Base-by-base conservation (phyloP, 148 eudicot genomes). In the Rhododendron ovatum region DNA sequence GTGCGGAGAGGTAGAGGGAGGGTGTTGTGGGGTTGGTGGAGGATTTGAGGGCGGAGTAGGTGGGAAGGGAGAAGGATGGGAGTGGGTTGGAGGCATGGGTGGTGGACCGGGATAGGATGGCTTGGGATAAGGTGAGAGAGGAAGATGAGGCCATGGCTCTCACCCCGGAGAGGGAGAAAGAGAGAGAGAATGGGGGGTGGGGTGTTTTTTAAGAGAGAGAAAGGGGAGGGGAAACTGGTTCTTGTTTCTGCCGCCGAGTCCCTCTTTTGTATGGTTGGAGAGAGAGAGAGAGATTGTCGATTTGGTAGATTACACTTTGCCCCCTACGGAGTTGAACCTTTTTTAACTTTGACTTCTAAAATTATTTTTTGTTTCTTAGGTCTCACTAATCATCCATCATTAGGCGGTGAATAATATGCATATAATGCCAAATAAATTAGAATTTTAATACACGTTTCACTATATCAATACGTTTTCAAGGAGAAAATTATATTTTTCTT, bases 131-230 rank as follows among this genome's bases (percentile, higher is more conserved):
- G 80, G 92, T 93, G 79, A 93, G 90, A 7, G 95, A 94, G 22
- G 96, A 85, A 28, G 93, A 87, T 57, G 92, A 76, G 57, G 98
- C 94, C 95, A 93, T 90, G 88, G 87, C 85, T 88, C 61, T 75
- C 76, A 33, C 13, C 39, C 22, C 12, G n/a, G 7, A 69, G 83
- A 86, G 47, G 53, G 80, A 82, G 71, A 63, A 4, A 6, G 55
- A 67, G 77, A 67, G 84, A 83, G 71, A 35, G 41, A 67, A 78
- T 33, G 71, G 3, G 3, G 7, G 43, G 0, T 5, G 43, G 45
- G 45, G 45, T 0, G 45, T 41, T 41, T 41, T 41, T 41, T 41
- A 41, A 37, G 14, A 8, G 69, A 12, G 5, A 24, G 47, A 55
- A 22, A 47, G 50, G 50, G 50, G 9, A 9, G 50, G 50, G 50